These are phyloP conservation scores for Cinnamomum micranthum DNA, from an alignment of 164 flowering plant species.

Conservation along the genomic window DNA sequence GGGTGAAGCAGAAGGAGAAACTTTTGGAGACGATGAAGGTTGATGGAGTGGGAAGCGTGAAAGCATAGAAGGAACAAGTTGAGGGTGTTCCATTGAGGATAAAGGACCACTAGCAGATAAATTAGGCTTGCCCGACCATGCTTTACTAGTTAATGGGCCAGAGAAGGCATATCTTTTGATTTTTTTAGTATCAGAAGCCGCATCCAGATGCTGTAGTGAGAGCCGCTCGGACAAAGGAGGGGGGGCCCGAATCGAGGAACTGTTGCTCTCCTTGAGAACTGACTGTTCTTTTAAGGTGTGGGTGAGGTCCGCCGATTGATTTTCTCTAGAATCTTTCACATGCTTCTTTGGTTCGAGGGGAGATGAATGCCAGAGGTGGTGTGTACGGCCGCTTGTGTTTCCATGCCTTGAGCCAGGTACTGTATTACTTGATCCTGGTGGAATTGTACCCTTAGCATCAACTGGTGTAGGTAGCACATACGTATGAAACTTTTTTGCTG, in stretches of 20 bases:
- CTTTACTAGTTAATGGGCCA: constrained; percentile 63
- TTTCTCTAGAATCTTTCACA: constrained; percentile 31
- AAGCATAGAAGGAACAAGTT: constrained; percentile 44
- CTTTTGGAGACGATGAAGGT: constrained; percentile 47
- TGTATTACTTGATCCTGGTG: constrained; percentile 29
- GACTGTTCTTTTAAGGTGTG: constrained; percentile 28
- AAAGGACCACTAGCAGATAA: constrained; percentile 46
- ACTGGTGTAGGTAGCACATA: constrained; percentile 83
- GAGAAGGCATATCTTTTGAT: constrained; percentile 63
- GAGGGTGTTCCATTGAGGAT: constrained; percentile 28
- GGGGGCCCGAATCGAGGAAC: constrained; percentile 34
- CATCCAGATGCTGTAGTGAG: constrained; percentile 25
- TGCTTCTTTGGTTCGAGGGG: constrained; percentile 51
- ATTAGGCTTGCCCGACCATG: constrained; percentile 34
- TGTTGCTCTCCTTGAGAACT: constrained; percentile 67
- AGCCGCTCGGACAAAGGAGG: constrained; percentile 50
- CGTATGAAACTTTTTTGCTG: constrained; percentile 52
- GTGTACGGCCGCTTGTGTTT: constrained; percentile 25
- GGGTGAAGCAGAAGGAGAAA: constrained; percentile 59
- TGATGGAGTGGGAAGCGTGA: constrained; percentile 33
- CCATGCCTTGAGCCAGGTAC: constrained; percentile 23
- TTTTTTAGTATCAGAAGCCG: constrained; percentile 45
- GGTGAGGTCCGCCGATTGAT: constrained; percentile 28
- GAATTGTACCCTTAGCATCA: constrained; percentile 45
- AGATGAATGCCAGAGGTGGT: constrained; percentile 52